Evolutionary conservation across 2,329 filamentous ascomycete genomes (phyloP), one percentile per base, ranked within the genome.

Genomic region (Pyrenochaeta sp.): DNA sequence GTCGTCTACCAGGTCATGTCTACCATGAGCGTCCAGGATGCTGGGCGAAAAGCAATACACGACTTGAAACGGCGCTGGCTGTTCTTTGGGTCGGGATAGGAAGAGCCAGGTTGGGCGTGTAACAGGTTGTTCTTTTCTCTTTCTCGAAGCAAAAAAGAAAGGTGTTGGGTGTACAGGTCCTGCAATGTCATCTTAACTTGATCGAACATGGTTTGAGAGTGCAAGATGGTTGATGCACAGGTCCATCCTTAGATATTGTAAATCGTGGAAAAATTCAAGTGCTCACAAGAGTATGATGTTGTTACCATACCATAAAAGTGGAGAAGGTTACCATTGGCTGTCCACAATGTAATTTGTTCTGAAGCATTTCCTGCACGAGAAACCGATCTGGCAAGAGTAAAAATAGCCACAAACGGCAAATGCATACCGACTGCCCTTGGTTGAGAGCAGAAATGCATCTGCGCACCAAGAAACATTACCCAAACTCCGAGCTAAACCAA

Each of bases 321-420:
- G n/a, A n/a, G n/a, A n/a, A n/a, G n/a, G 26, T 20, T 51, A 30
- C 32, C 19, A 39, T 44, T 35, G 27, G 28, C 32, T 19, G 22
- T 42, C 23, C 8, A 21, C 20, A 41, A 41, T 41, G 23, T 30
- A n/a, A 39, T 22, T 24, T 39, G 34, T 42, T 36, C 47, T 58
- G 53, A 59, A 41, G 53, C 58, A 56, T 21, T 20, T 39, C 11
- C 36, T 51, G 59, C 59, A 53, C 37, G 51, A 60, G 53, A 42
- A n/a, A n/a, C 23, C 34, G 32, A 36, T 35, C 39, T 23, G 27
- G 15, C n/a, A n/a, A n/a, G n/a, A 24, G 10, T 41, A 45, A 38
- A 49, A 51, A 53, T 56, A 52, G 51, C n/a, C n/a, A 39, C 37
- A 29, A 14, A 26, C 30, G 39, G 34, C 26, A 40, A 52, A 40